Evolutionary conservation across 176 grass and related monocot species (phyloP).

Genomic region (Oryza coarctata): DNA sequence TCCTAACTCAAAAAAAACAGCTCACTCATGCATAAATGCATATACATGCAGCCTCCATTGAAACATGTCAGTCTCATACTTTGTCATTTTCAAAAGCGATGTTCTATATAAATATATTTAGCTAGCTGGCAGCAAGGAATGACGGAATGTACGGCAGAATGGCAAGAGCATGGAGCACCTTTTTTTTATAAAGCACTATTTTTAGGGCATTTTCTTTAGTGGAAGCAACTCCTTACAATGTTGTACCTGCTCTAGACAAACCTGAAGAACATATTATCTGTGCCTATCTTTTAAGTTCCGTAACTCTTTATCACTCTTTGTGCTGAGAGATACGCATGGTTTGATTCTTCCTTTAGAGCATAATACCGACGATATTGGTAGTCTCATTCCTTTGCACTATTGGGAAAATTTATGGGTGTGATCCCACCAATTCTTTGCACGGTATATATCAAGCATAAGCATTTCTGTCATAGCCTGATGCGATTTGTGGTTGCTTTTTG

Average conservation of each 20-base stretch:
- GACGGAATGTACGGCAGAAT: not conserved
- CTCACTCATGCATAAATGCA: not conserved
- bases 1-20: conserved; percentile 14
- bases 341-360: not conserved
- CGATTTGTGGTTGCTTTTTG: not conserved
- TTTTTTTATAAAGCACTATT: not conserved
- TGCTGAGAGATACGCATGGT: not conserved
- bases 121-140: not conserved
- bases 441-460: not conserved
- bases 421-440: not conserved
- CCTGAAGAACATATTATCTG: conserved; percentile 30
- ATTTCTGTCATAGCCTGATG: not conserved
- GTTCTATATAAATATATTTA: not conserved
- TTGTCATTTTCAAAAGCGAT: not conserved
- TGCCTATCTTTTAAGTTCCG: not conserved
- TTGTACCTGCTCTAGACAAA: not conserved
- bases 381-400: not conserved
- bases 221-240: not conserved
- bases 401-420: not conserved
- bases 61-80: not conserved
- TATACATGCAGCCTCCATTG: conserved; percentile 5
- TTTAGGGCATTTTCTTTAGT: not conserved
- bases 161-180: not conserved
- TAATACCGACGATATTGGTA: not conserved
- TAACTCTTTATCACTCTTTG: not conserved